Evolutionary conservation across 2,329 filamentous ascomycete genomes (phyloP).

Genomic region (Sporothrix globosa): DNA sequence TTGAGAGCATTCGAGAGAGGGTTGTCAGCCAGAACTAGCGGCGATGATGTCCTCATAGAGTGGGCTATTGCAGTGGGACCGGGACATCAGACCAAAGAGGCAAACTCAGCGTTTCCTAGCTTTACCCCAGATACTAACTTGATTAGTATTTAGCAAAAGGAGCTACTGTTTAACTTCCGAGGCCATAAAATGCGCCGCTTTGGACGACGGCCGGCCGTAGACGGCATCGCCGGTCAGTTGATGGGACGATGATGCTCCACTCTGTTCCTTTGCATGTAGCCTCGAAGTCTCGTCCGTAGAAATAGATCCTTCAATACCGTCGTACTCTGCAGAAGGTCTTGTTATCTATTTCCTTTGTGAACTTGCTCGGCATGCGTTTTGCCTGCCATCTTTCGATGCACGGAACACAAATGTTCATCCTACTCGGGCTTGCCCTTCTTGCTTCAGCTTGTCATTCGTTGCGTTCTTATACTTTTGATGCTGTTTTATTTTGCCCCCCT

Average conservation of each 20-base stretch:
- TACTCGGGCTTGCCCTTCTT: not conserved
- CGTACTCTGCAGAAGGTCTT: not conserved
- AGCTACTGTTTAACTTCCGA: not conserved
- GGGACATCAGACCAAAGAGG: no score
- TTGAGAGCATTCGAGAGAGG: no score
- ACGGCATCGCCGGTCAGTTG: slow-evolving; percentile 11
- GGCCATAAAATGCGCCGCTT: not conserved
- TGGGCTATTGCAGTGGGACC: no score
- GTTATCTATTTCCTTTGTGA: not conserved
- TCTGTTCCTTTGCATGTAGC: not conserved
- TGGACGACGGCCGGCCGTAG: not conserved
- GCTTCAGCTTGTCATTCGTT: not conserved
- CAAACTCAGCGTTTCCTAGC: not conserved
- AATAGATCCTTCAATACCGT: not conserved
- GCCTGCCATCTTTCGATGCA: not conserved
- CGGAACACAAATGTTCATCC: not conserved
- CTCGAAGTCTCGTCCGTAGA: not conserved
- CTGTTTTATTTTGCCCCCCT: not conserved
- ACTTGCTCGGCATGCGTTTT: not conserved
- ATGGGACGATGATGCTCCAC: not conserved
- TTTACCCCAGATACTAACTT: not conserved
- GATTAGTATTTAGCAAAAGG: slow-evolving; percentile 1
- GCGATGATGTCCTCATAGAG: no score
- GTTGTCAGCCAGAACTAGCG: no score
- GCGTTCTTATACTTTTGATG: no score